Evolutionary conservation across 306 rosid genomes (phyloP).

Genomic region (Dryas octopetala): DNA sequence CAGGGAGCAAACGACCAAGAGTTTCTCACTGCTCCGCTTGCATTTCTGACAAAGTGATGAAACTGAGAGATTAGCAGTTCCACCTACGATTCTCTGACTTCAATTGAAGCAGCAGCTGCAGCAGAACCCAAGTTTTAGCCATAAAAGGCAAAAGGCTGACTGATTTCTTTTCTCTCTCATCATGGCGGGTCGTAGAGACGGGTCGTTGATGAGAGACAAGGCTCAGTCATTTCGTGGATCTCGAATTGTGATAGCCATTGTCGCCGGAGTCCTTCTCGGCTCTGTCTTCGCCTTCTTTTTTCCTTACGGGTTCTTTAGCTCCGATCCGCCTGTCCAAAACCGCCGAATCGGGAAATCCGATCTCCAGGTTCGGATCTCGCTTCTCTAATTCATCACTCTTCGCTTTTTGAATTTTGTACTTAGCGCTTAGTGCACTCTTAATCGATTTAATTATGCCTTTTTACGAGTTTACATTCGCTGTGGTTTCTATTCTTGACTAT

Average conservation of each 20-base stretch:
- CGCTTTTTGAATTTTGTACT: not conserved
- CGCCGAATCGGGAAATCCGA: constrained; percentile 41
- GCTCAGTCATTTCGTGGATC: constrained; percentile 45
- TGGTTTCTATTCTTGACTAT: not conserved
- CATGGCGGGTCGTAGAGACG: constrained; percentile 77
- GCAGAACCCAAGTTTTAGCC: no score
- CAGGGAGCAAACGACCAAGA: no score
- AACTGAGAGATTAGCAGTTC: no score
- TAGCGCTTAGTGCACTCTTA: no score
- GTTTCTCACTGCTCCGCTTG: no score
- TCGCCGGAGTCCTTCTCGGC: constrained; percentile 63
- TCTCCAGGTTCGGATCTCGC: constrained; percentile 44
- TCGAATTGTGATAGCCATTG: constrained; percentile 48
- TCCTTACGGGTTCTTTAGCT: constrained; percentile 52
- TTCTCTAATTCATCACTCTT: not conserved
- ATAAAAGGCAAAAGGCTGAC: no score
- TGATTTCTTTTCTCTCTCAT: no score
- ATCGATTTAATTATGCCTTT: not conserved
- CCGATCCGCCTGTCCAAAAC: constrained; percentile 33
- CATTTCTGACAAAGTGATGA: no score
- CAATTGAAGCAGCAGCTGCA: no score
- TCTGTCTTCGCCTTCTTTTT: constrained; percentile 52
- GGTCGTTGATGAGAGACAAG: constrained; percentile 56
- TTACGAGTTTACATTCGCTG: not conserved
- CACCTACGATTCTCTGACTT: no score